phyloP scores from a whole-genome alignment of 2,329 filamentous ascomycete species.

The Colletotrichum camelliae region DNA sequence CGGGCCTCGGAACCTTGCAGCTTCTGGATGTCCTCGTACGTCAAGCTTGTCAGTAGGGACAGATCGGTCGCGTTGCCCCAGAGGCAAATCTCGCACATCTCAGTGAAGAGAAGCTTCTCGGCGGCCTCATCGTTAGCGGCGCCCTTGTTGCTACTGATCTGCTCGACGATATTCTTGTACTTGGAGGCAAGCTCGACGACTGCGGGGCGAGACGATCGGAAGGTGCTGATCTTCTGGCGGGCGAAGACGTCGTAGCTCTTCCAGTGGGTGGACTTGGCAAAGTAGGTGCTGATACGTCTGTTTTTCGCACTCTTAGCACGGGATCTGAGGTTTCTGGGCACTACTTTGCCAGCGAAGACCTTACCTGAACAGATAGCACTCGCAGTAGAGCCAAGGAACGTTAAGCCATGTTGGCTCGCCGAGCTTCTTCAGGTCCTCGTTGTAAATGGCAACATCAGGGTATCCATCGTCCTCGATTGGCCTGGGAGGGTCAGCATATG shows the following conservation, averaged over 20 bases:
- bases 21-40: constrained; percentile 96
- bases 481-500: constrained; percentile 43
- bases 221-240: constrained; percentile 88
- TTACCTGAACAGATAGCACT: constrained; percentile 92
- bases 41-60: constrained; percentile 86
- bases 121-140: constrained; percentile 66
- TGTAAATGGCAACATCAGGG: constrained; percentile 80
- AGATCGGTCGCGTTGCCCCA: constrained; percentile 98
- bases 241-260: constrained; percentile 89
- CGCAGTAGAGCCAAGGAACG: constrained; percentile 86
- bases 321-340: not conserved
- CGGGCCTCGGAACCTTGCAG: constrained; percentile 88
- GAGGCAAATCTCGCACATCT: constrained; percentile 96
- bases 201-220: constrained; percentile 87
- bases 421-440: constrained; percentile 79
- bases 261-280: constrained; percentile 81
- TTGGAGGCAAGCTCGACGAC: constrained; percentile 82
- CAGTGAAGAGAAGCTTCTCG: constrained; percentile 80
- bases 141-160: constrained; percentile 63
- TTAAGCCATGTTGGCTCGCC: constrained; percentile 82
- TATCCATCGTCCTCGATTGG: constrained; percentile 79
- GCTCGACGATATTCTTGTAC: constrained; percentile 75
- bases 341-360: not conserved
- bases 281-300: constrained; percentile 79
- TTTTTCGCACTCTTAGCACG: constrained; percentile 24